Evolutionary conservation across 495 filamentous ascomycete genomes (phyloP), one percentile per base, ranked within the genome.

Genomic region (Aspergillus leporis): DNA sequence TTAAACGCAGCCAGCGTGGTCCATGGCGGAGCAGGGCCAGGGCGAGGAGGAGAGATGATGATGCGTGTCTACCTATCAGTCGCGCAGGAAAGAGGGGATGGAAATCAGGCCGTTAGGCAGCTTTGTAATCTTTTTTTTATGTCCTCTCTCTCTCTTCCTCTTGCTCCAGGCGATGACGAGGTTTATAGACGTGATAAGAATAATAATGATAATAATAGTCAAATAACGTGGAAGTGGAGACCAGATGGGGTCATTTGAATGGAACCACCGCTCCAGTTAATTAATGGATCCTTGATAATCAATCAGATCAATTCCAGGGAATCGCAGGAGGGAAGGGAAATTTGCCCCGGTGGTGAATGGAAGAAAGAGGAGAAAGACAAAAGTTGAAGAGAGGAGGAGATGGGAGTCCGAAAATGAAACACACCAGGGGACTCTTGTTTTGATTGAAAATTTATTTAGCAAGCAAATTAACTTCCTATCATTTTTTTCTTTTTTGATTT

Each of bases 1-100:
- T 54, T 60, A 61, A 23, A 55, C 50, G 54, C 63, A 58, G 61
- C 63, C 64, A 69, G 58, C 64, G 62, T 60, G 59, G 57, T 67
- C 61, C 69, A 64, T 64, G 60, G 59, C 60, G 64, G 62, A 62
- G 56, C 43, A 36, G 14, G 19, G 10, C 41, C 3, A 45, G 19
- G n/a, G n/a, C 6, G 4, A 41, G 13, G 5, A n/a, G 2, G 41
- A 6, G n/a, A 60, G n/a, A n/a, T n/a, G n/a, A n/a, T n/a, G n/a
- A n/a, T 62, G 61, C 46, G 41, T 45, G 41, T 45, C 19, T 45
- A 45, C 3, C n/a, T 45, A 10, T 45, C 41, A 45, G 41, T 45
- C 59, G 23, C 21, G 28, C 46, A 46, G 16, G 5, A 34, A 32
- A 57, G 55, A 50, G 18, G 47, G 28, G 47, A 51, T 10, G 32